Base-by-base conservation (phyloP, 2,329 filamentous ascomycete genomes). In the Hypocreales sp. region DNA sequence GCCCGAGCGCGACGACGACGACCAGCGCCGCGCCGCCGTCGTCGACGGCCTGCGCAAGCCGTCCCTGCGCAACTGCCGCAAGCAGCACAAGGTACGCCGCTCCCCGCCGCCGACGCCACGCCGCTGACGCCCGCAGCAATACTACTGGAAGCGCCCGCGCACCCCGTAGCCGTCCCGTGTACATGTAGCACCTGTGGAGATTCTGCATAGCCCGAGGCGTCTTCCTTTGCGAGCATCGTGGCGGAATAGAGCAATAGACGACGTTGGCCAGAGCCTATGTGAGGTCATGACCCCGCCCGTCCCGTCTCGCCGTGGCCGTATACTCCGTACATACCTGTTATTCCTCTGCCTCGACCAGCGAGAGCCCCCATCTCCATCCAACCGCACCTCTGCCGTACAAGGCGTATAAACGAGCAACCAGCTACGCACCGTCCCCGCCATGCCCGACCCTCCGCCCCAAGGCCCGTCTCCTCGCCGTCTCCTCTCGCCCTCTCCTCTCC, bases 11-110 rank as follows among this genome's bases (percentile, higher is more conserved):
- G 90, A 98, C 47, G 61, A 66, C 3, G 84, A 95, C 46, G 67
- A 75, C 36, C 71, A 78, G 46, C 71, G 87, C 33, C 72, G 80
- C 27, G 69, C 82, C 29, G 79, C 84, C 14, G 83, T 94, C 10
- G 82, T 86, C 2, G 76, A 86, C 39, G 81, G 82, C 28, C 60
- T 94, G 48, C 69, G 83, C 30, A 93, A 92, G 55, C 87, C 86
- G 23, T 90, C 83, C 41, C 58, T 98, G 44, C 68, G 90, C 39
- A 78, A 76, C 45, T 94, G 90, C 47, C 71, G 90, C 45, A 95
- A 94, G 58, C 82, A 90, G 48, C 90, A 98, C 56, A 95, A 95
- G 81, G 87, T 95, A 67, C 47, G 61, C 51, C 35, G 21, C 29
- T n/a, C 15, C 5, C n/a, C 15, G 11, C n/a, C 10, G n/a, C 9